Evolutionary conservation across 2,329 filamentous ascomycete species (phyloP), one percentile per base, ranked within the genome.

Genomic region (Penicillium fuscoglaucum): DNA sequence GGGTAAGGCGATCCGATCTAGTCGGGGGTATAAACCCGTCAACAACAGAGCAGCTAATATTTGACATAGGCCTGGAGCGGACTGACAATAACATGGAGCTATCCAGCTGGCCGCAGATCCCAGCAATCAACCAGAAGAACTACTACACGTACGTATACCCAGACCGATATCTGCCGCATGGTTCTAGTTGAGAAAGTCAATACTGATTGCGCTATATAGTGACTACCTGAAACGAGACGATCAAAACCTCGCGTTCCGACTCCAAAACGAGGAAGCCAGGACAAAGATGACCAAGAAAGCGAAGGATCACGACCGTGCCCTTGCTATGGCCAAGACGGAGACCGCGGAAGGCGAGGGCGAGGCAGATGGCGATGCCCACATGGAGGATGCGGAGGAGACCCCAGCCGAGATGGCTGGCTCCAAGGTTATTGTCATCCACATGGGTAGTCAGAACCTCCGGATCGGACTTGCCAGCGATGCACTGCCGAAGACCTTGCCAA

Each of bases 161-260:
- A 26, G 21, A 10, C 15, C 2, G 3, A 49, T n/a, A 21, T n/a
- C 31, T 49, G 21, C 15, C 15, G 15, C 31, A 48, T n/a, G 8
- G 8, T 9, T 26, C 19, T 10, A 35, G 4, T 35, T 24, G 15
- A n/a, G 13, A 3, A 48, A 1, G 0, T 47, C 31, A 66, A 51
- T 58, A 39, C 65, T 70, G 45, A 66, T 58, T 28, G 21, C 57
- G 13, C 13, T 46, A 41, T 54, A 33, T 66, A 96, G 92, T 61
- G 95, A 99, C 73, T 99, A 96, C 69, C 90, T 99, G 78, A 99
- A 99, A 80, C 89, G 93, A 70, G 95, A 99, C 80, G 95, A 98
- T 70, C 95, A 99, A 78, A 88, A 96, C 59, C 86, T 99, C 35
- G 91, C 93, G 13, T 86, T 93, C 56, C 88, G 95, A 69, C 84